These are phyloP conservation scores for Cornus kousa DNA, from an alignment of 148 eudicot genomes.

Conservation along the genomic window DNA sequence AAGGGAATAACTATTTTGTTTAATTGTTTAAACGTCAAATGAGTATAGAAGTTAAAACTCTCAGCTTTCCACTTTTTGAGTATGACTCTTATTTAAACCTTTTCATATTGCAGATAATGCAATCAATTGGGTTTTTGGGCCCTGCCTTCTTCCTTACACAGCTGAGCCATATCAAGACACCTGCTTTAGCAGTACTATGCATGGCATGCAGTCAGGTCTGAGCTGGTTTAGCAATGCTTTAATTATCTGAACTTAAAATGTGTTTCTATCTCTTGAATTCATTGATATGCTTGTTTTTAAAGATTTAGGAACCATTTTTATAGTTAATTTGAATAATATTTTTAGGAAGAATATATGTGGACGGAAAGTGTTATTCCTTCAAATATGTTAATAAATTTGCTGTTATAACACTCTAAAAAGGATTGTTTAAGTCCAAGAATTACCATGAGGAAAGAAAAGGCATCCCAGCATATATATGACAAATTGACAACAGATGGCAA, in stretches of 20 bases:
- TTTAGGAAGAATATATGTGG: neutral
- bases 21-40: neutral
- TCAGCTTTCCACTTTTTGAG: neutral
- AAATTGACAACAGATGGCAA: neutral
- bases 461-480: neutral
- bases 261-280: neutral
- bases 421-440: too few relatives aligned
- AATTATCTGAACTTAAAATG: neutral
- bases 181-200: conserved; percentile 88
- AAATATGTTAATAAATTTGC: neutral
- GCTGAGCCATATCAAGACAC: conserved; percentile 73
- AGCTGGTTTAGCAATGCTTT: conserved; percentile 2
- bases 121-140: conserved; percentile 90
- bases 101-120: conserved; percentile 76
- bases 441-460: neutral
- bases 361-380: neutral
- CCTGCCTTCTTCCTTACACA: conserved; percentile 93
- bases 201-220: conserved; percentile 99
- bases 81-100: neutral
- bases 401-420: neutral
- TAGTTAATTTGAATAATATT: too few relatives aligned
- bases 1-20: neutral
- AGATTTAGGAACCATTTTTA: neutral
- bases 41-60: neutral
- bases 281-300: too few relatives aligned